phyloP scores from a whole-genome alignment of 208 protist species.

The Trichomonas vaginalis region DNA sequence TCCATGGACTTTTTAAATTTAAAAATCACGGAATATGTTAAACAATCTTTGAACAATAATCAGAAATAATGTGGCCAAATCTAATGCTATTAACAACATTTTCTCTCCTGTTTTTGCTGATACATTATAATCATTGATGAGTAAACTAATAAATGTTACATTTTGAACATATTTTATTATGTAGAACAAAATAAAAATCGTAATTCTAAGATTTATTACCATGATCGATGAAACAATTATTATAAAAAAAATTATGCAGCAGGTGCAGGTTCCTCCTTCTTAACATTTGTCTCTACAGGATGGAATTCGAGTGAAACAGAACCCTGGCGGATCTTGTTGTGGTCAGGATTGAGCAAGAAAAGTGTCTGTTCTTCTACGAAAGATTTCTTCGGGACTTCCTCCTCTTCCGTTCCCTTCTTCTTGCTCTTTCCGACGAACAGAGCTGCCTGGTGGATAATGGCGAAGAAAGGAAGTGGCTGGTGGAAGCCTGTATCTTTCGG shows the following conservation, averaged over 20 bases:
- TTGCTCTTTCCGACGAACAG: background rate
- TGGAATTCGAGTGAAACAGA: background rate
- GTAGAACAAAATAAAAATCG: no score
- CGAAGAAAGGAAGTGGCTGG: slow-evolving; percentile 1
- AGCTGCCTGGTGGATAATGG: background rate
- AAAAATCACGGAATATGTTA: no score
- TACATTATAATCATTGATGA: no score
- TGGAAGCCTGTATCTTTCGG: background rate
- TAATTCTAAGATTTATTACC: no score
- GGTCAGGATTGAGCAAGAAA: background rate
- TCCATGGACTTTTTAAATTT: no score
- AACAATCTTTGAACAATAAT: no score
- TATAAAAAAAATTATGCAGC: background rate
- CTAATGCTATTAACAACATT: no score
- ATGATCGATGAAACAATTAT: no score
- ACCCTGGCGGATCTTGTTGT: background rate
- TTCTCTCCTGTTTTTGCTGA: no score
- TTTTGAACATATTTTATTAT: no score
- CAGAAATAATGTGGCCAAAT: no score
- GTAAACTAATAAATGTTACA: no score
- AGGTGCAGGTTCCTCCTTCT: background rate
- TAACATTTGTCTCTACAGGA: background rate
- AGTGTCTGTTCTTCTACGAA: background rate
- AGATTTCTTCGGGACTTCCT: background rate
- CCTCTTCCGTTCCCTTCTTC: background rate